Evolutionary conservation across 2,329 filamentous ascomycete genomes (phyloP).

Genomic region (Epichloe bromicola): DNA sequence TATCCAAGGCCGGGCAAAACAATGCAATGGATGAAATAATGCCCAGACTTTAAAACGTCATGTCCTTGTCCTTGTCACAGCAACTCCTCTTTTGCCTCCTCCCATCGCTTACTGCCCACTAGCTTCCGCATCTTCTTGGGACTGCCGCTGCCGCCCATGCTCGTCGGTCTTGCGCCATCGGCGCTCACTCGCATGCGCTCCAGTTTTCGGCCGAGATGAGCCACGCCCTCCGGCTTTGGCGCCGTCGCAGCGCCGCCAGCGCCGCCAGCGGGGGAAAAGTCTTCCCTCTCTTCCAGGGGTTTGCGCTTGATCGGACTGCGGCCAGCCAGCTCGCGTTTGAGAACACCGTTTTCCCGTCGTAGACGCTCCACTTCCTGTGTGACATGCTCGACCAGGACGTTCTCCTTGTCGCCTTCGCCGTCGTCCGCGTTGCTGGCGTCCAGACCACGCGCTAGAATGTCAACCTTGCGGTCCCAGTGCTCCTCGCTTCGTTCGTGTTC

Average conservation of each 20-base stretch:
- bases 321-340: slow-evolving; percentile 52
- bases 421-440: slow-evolving; percentile 30
- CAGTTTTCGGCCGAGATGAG: slow-evolving; percentile 32
- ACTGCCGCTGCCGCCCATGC: slow-evolving; percentile 21
- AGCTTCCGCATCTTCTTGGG: slow-evolving; percentile 43
- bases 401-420: slow-evolving; percentile 48
- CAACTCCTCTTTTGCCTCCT: slow-evolving; percentile 26
- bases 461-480: slow-evolving; percentile 80
- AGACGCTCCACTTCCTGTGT: slow-evolving; percentile 60
- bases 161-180: slow-evolving; percentile 15
- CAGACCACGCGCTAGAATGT: slow-evolving; percentile 40
- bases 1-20: no score
- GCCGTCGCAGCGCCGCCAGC: neutral
- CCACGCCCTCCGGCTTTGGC: slow-evolving; percentile 12
- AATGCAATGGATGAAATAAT: no score
- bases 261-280: slow-evolving; percentile 13
- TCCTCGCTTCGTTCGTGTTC: slow-evolving; percentile 72
- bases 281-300: slow-evolving; percentile 42
- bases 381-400: slow-evolving; percentile 48
- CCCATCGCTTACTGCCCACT: slow-evolving; percentile 32
- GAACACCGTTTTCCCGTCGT: slow-evolving; percentile 46
- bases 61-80: no score
- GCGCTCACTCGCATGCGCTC: slow-evolving; percentile 37
- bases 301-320: slow-evolving; percentile 50
- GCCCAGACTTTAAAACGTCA: neutral